A percentile compares a stretch with the other conserved stretches of the same genome.
Evolutionary conservation across 768 basidiomycete genomes (phyloP).

Genomic region (Strobilomyces echinocephalus): DNA sequence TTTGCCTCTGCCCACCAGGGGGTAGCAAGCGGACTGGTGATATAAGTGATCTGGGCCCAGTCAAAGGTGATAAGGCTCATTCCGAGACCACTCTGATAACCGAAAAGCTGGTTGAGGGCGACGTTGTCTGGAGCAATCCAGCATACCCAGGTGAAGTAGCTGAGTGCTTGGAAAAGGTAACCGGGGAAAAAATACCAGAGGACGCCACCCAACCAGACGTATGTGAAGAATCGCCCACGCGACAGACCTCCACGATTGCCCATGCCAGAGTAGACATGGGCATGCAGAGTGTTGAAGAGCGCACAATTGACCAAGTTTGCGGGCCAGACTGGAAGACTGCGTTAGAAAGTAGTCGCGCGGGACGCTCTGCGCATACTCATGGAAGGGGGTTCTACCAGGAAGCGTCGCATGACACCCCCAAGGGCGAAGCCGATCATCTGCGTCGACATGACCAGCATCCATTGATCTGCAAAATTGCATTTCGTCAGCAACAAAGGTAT

Average conservation of each 20-base stretch:
- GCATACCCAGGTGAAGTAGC: slow-evolving; percentile 55
- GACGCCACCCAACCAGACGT: slow-evolving; percentile 37
- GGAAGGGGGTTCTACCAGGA: slow-evolving; percentile 59
- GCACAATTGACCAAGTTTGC: slow-evolving; percentile 66
- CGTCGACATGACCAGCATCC: slow-evolving; percentile 66
- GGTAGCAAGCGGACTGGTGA: slow-evolving; percentile 33
- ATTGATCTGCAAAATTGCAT: slow-evolving; percentile 37
- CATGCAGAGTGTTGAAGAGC: slow-evolving; percentile 72
- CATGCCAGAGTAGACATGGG: slow-evolving; percentile 44
- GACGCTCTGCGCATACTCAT: slow-evolving; percentile 44
- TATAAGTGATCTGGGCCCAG: slow-evolving; percentile 72
- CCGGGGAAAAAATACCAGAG: slow-evolving; percentile 64
- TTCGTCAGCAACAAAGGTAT: background rate
- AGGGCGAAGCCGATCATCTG: slow-evolving; percentile 65
- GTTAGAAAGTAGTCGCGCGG: background rate
- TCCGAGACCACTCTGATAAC: slow-evolving; percentile 50
- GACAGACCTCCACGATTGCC: slow-evolving; percentile 43
- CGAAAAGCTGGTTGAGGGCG: slow-evolving; percentile 72
- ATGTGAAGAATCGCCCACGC: slow-evolving; percentile 50
- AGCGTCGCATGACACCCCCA: slow-evolving; percentile 56
- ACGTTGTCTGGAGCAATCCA: slow-evolving; percentile 72
- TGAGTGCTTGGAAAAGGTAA: slow-evolving; percentile 65
- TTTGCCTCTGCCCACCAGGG: slow-evolving; percentile 40
- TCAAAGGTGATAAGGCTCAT: slow-evolving; percentile 80
- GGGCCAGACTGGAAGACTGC: slow-evolving; percentile 60